Evolutionary conservation across 805 yeast species (phyloP).

Genomic region (Nakazawaea wickerhamii): DNA sequence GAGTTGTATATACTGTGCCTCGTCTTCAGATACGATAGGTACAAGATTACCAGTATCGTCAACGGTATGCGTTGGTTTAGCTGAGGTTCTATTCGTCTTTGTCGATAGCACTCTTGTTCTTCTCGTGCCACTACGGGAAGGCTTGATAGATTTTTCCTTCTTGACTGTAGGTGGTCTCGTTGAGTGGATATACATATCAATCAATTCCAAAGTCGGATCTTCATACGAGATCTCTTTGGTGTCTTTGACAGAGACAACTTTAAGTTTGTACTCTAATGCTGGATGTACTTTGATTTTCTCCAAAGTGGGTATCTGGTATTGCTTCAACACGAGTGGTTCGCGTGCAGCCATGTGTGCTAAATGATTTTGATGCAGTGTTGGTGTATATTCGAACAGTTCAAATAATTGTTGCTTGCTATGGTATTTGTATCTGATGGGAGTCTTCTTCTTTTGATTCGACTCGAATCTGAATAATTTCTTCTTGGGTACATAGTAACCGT

Average conservation of each 20-base stretch:
- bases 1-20: slow-evolving; percentile 19
- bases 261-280: slow-evolving; percentile 17
- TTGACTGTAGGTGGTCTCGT: not conserved
- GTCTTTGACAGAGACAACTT: slow-evolving; percentile 13
- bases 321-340: slow-evolving; percentile 4
- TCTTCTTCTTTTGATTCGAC: not conserved
- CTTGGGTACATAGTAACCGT: slow-evolving; percentile 2
- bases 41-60: not conserved
- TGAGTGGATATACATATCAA: slow-evolving; percentile 14
- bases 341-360: not conserved
- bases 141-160: not conserved
- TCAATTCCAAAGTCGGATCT: slow-evolving; percentile 15
- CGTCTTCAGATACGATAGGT: slow-evolving; percentile 5
- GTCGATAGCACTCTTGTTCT: not conserved
- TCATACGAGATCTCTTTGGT: slow-evolving; percentile 12
- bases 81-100: not conserved
- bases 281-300: slow-evolving; percentile 20
- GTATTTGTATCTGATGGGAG: slow-evolving; percentile 1
- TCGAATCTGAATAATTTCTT: slow-evolving; percentile 6
- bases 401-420: not conserved
- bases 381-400: slow-evolving; percentile 1
- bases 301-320: slow-evolving; percentile 6
- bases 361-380: not conserved
- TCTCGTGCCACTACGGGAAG: slow-evolving; percentile 13
- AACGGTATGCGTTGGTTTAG: not conserved